phyloP scores from a whole-genome alignment of 768 basidiomycete species.

The Termitomyces sp. region DNA sequence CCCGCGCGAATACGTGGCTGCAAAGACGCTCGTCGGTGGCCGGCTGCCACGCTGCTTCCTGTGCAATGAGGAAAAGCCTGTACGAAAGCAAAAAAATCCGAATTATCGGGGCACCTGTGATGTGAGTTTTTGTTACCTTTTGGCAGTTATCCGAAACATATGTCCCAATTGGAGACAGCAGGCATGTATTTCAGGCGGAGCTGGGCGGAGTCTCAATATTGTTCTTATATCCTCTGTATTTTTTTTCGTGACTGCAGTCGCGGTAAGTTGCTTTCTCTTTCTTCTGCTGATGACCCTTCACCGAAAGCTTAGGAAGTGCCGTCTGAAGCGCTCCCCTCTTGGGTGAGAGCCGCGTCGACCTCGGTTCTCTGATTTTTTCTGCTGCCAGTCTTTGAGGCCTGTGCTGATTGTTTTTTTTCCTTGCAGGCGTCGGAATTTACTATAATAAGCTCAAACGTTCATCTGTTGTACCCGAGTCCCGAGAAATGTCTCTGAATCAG shows the following conservation, averaged over 20 bases:
- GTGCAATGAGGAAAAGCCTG: not conserved
- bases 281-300: constrained; percentile 35
- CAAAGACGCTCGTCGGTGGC: not conserved
- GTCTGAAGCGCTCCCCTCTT: constrained; percentile 40
- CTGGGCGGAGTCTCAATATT: not conserved
- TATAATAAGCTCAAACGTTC: not conserved
- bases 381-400: constrained; percentile 5
- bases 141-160: not conserved
- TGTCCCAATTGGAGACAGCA: not conserved
- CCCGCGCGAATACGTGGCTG: not conserved
- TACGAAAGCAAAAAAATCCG: not conserved
- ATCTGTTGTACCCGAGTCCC: not conserved
- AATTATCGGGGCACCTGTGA: not conserved
- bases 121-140: not conserved
- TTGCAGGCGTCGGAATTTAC: not conserved
- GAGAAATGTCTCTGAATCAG: constrained; percentile 3
- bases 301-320: constrained; percentile 57
- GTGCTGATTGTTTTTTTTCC: not conserved
- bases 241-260: not conserved
- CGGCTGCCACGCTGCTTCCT: not conserved
- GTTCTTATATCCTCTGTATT: not conserved
- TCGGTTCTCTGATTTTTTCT: constrained; percentile 48
- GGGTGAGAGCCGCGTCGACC: constrained; percentile 39
- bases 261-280: not conserved
- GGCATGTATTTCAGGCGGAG: not conserved